phyloP scores from a whole-genome alignment of 1,284 basidiomycete genomes.

The Exobasidium rhododendri region DNA sequence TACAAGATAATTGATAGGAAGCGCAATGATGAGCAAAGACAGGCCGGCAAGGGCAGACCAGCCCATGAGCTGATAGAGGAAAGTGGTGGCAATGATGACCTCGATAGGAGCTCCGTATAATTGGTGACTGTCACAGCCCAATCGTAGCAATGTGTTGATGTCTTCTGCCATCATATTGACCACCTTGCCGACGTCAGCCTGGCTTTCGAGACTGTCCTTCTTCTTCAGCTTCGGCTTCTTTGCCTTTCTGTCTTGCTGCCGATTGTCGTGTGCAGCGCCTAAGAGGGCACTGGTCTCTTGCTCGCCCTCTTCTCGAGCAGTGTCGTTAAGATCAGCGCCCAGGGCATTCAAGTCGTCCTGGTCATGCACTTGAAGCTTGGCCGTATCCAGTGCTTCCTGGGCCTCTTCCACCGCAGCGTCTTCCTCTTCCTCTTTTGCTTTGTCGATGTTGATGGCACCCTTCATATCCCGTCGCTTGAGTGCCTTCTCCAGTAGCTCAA shows the following conservation, averaged over 20 bases:
- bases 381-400: conserved; percentile 13
- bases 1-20: conserved; percentile 59
- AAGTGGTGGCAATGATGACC: conserved; percentile 25
- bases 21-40: conserved; percentile 20
- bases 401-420: not conserved
- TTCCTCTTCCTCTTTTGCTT: not conserved
- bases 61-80: conserved; percentile 40
- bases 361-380: not conserved
- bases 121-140: conserved; percentile 57
- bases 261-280: not conserved
- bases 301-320: conserved; percentile 16
- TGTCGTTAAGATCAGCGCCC: not conserved
- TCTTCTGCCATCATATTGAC: conserved; percentile 59
- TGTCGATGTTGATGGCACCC: not conserved
- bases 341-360: not conserved
- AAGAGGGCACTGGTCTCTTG: not conserved
- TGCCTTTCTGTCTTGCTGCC: not conserved
- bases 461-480: conserved; percentile 32
- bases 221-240: conserved; percentile 2
- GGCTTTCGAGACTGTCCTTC: not conserved
- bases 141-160: conserved; percentile 47
- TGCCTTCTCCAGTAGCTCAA: conserved; percentile 49
- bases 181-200: conserved; percentile 58
- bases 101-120: conserved; percentile 71
- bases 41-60: conserved; percentile 33